phyloP scores from a whole-genome alignment of 306 rosid genomes.

The Glycyrrhiza uralensis region DNA sequence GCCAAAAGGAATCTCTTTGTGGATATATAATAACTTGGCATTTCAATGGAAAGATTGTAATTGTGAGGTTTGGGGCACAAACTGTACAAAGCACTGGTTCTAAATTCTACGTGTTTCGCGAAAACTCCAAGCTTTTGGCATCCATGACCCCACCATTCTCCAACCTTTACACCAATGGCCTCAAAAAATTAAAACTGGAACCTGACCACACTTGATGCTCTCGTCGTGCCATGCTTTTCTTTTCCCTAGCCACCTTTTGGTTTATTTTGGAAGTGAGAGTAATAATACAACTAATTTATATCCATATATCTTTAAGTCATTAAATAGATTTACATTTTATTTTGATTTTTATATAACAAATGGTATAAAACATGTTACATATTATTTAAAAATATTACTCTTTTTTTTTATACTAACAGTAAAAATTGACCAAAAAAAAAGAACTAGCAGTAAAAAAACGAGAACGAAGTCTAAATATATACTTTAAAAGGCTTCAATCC shows the following conservation, averaged over 20 bases:
- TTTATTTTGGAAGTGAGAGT: too few species aligned
- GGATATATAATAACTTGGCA: background rate
- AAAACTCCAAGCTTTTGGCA: background rate
- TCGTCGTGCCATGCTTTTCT: background rate
- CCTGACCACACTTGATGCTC: background rate
- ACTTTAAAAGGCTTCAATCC: too few species aligned
- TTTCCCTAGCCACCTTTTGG: background rate
- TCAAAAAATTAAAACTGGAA: background rate
- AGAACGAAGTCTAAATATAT: too few species aligned
- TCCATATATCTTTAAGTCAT: too few species aligned
- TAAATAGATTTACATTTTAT: too few species aligned
- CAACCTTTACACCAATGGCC: background rate
- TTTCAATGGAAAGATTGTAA: constrained; percentile 7
- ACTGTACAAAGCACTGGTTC: constrained; percentile 3
- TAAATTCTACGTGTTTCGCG: background rate
- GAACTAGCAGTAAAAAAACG: too few species aligned
- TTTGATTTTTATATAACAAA: too few species aligned
- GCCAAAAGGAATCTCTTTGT: background rate
- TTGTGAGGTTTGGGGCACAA: constrained; percentile 14
- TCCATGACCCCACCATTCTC: constrained; percentile 17
- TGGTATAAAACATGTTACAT: too few species aligned
- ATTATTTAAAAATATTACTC: too few species aligned
- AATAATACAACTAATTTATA: too few species aligned
- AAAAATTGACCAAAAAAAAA: too few species aligned
- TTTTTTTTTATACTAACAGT: too few species aligned